Base-by-base conservation (phyloP, 306 rosid species). In the Inga laurina region DNA sequence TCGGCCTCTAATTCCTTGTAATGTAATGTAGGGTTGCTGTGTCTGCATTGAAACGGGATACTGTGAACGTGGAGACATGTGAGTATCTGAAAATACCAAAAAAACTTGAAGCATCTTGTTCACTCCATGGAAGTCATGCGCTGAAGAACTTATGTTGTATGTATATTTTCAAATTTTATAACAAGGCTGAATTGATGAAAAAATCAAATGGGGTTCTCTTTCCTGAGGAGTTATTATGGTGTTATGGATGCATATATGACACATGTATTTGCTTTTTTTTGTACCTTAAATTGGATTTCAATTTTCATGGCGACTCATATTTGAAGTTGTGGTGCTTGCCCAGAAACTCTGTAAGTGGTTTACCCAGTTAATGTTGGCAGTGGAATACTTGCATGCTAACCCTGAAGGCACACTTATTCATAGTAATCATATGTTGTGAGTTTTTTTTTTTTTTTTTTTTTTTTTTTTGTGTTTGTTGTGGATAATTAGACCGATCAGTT, bases 61-160 rank as follows among this genome's bases (percentile, higher is more conserved):
- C 76, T 97, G 99, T 84, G 99, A 97, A 87, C 98, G 99, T 68
- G 99, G 99, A 92, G 99, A 97, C 90, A 92, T 97, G 99, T 97
- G 90, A 91, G 99, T 92, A 68, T 76, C 54, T 35, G 65, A 56
- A 27, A n/a, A 82, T 76, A 44, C 3, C 64, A 81, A 61, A 52
- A 64, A 89, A 72, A 37, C 69, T 72, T 35, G 49, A 27, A 48
- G 74, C 74, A 16, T 75, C 46, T 18, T 34, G 56, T 78, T 51
- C 51, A 68, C 79, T 85, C 72, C 56, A 24, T 44, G 68, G 77
- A 8, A 71, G 76, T 49, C 24, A 59, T 10, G 48, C 56, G 71
- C 37, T 18, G 43, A 61, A 51, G 71, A 46, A 78, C 72, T 75
- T 30, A 57, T 32, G 59, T 46, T 67, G 51, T 51, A 77, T 43